Base-by-base conservation (phyloP, 768 basidiomycete species). In the Serendipita sp. region DNA sequence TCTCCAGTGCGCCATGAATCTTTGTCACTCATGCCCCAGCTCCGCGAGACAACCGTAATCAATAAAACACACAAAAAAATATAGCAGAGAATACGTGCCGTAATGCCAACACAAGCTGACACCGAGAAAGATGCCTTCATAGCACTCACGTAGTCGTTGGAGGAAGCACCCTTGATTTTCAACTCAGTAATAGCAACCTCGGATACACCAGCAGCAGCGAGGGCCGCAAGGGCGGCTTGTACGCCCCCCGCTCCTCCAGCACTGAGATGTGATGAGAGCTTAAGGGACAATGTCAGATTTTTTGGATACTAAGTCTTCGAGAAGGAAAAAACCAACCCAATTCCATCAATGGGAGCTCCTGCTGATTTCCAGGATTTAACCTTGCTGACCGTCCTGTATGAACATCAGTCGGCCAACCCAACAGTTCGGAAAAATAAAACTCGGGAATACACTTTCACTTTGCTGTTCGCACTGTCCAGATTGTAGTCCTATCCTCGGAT, bases 121-220 rank as follows among this genome's bases (percentile, higher is more conserved):
- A 75, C 74, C 32, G 71, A 71, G 46, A 80, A 67, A 69, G 79
- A 82, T 4, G 80, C 80, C 38, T 76, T 76, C 24, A 75, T 75
- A 48, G 79, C 80, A 1, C 72, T 71, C 30, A 69, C 71, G 69
- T 81, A 81, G 71, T 81, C 80, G 62, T 72, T 76, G n/a, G 76
- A 60, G 30, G 38, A 3, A 32, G 28, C 56, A 16, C 56, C 56
- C 16, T 11, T 30, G 37, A 80, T 80, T 66, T 79, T 77, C 44
- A 80, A 74, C 66, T 78, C 78, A 0, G 81, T 81, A 68, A 81
- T 78, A 30, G 77, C 79, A 53, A 81, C 51, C 35, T 65, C 75
- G 65, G 80, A 78, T 11, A 76, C 72, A 8, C 75, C 75, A 3
- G 78, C 73, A 24, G 70, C 67, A 10, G 79, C 77, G 16, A 80